Percentiles rank a stretch among this genome's conserved stretches.
Evolutionary conservation across 208 protist species (phyloP).

Genomic region (Tritrichomonas foetus): DNA sequence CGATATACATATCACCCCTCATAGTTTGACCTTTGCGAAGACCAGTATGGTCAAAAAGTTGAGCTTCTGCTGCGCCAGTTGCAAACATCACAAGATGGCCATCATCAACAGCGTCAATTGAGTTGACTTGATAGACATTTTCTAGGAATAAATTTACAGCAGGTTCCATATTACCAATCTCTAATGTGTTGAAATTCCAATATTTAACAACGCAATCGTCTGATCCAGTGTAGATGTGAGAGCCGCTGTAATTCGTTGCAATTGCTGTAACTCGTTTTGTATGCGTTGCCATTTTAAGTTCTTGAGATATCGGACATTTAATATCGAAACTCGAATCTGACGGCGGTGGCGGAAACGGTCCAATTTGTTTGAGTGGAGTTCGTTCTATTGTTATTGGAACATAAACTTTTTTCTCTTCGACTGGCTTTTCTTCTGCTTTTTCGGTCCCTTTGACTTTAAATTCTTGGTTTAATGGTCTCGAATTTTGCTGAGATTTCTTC

Average conservation of each 20-base stretch:
- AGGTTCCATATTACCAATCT: too few species aligned
- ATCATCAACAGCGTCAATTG: background rate
- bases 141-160: background rate
- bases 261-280: background rate
- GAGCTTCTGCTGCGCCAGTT: background rate
- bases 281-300: background rate
- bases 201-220: background rate
- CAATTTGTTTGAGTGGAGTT: too few species aligned
- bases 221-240: background rate
- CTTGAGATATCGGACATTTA: conserved; percentile 12
- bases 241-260: background rate
- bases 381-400: too few species aligned
- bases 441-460: too few species aligned
- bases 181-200: conserved; percentile 5
- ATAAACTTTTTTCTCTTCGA: too few species aligned
- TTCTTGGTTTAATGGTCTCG: too few species aligned
- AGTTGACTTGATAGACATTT: background rate
- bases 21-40: background rate
- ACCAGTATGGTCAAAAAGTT: background rate
- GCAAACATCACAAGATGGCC: background rate
- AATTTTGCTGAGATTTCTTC: too few species aligned
- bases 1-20: background rate
- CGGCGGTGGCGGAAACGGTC: too few species aligned
- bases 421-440: too few species aligned
- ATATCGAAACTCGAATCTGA: too few species aligned